These are phyloP conservation scores for Raphanus sativus DNA, from an alignment of 345 rosid species.

Conservation along the genomic window DNA sequence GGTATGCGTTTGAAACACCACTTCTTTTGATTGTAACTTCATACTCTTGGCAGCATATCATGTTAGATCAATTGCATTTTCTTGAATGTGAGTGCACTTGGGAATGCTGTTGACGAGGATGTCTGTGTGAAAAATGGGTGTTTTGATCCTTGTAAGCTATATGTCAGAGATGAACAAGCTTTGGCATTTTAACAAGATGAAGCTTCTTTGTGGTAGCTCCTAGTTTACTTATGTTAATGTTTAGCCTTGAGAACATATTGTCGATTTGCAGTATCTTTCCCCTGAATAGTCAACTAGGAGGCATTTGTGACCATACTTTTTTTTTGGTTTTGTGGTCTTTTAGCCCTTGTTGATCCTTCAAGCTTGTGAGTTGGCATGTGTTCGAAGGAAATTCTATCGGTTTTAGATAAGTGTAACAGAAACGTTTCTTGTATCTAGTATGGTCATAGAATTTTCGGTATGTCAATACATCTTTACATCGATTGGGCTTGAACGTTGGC, in stretches of 20 bases:
- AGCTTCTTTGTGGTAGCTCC: not conserved
- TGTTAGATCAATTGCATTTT: not conserved
- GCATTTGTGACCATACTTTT: not conserved
- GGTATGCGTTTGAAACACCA: conserved; percentile 36
- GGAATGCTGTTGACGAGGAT: not conserved
- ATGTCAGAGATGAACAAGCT: not conserved
- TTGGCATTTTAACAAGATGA: not conserved
- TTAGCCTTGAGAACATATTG: not conserved
- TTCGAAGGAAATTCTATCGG: not conserved
- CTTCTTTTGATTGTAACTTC: not conserved
- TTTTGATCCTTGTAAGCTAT: not conserved
- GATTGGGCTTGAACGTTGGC: not conserved
- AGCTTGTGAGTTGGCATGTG: not conserved
- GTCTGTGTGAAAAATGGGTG: not conserved
- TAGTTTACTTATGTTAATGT: conserved; percentile 3
- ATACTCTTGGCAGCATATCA: not conserved
- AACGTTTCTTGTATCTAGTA: not conserved
- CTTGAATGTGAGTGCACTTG: not conserved
- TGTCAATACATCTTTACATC: not conserved
- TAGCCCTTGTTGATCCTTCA: not conserved
- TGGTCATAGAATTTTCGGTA: not conserved
- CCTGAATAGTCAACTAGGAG: not conserved
- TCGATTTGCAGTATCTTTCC: not conserved
- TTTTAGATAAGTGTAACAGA: not conserved
- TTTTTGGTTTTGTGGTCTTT: not conserved